These are phyloP conservation scores for Lotmaria passim DNA, from an alignment of 208 protist species.

Conservation along the genomic window DNA sequence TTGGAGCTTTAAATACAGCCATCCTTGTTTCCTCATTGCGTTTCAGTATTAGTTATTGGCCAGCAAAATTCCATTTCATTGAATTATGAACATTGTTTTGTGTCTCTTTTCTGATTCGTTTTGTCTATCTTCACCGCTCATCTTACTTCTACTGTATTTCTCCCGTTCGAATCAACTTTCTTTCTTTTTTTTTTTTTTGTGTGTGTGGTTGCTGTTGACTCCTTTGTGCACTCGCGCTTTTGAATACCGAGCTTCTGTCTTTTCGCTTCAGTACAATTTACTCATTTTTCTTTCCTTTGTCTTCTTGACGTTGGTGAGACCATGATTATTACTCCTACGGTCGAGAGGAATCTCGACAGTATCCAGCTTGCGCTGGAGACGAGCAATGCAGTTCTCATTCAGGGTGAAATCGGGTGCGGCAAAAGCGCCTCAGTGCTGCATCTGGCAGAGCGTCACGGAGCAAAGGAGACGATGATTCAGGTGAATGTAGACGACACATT, in stretches of 20 bases:
- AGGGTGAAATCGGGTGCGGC: slow-evolving; percentile 87
- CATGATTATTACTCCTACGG: slow-evolving; percentile 82
- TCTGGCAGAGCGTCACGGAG: slow-evolving; percentile 60
- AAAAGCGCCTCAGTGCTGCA: slow-evolving; percentile 79
- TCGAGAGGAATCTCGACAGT: slow-evolving; percentile 69
- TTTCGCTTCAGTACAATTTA: not conserved
- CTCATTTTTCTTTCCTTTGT: not conserved
- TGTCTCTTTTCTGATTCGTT: not conserved
- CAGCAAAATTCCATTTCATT: too few relatives aligned
- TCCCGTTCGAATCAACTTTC: not conserved
- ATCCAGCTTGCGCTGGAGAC: slow-evolving; percentile 62
- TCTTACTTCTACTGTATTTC: not conserved
- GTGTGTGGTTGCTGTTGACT: not conserved
- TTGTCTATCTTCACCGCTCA: not conserved
- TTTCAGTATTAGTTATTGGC: too few relatives aligned
- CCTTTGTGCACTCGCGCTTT: slow-evolving; percentile 6
- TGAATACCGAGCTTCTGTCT: too few relatives aligned
- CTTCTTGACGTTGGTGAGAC: too few relatives aligned
- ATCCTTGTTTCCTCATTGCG: too few relatives aligned
- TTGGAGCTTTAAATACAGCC: too few relatives aligned
- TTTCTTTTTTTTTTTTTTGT: not conserved
- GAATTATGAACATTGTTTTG: too few relatives aligned
- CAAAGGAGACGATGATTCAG: slow-evolving; percentile 82
- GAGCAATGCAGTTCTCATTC: slow-evolving; percentile 80
- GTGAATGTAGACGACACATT: slow-evolving; percentile 97